Conservation (phyloP, 2,329 filamentous ascomycete species). For the Sclerotiophoma versabilis region DNA sequence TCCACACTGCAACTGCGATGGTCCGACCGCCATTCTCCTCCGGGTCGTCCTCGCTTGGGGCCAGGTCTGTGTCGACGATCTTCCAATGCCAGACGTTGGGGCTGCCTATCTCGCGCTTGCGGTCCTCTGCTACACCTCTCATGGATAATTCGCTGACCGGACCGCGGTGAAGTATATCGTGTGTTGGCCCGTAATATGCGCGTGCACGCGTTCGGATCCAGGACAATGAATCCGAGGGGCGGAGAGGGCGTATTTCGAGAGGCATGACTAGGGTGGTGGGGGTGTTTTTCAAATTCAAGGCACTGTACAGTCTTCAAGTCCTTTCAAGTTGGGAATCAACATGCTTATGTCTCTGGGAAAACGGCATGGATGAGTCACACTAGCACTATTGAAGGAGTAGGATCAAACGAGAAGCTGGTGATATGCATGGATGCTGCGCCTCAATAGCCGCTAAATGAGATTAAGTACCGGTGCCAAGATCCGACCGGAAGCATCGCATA, state of each 20-base stretch:
- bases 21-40: conserved; percentile 32
- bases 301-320: neutral
- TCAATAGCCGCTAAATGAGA: neutral
- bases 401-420: neutral
- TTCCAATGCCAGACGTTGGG: conserved; percentile 42
- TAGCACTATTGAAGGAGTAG: neutral
- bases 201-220: conserved; percentile 39
- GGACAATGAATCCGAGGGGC: conserved; percentile 29
- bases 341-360: neutral
- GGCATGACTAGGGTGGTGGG: conserved; percentile 31
- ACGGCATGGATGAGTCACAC: conserved; percentile 8
- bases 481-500: neutral
- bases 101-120: conserved; percentile 29
- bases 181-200: conserved; percentile 42
- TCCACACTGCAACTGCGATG: conserved; percentile 41
- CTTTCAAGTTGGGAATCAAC: neutral
- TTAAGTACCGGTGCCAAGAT: neutral
- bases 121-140: conserved; percentile 31
- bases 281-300: neutral
- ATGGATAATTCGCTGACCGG: conserved; percentile 37
- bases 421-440: neutral
- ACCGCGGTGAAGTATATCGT: conserved; percentile 34
- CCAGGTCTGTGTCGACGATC: conserved; percentile 38
- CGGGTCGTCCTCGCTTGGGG: conserved; percentile 32
- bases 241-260: conserved; percentile 31